phyloP scores from a whole-genome alignment of 192 early-diverging fungal species.

The Rhizoclosmatium sp. region DNA sequence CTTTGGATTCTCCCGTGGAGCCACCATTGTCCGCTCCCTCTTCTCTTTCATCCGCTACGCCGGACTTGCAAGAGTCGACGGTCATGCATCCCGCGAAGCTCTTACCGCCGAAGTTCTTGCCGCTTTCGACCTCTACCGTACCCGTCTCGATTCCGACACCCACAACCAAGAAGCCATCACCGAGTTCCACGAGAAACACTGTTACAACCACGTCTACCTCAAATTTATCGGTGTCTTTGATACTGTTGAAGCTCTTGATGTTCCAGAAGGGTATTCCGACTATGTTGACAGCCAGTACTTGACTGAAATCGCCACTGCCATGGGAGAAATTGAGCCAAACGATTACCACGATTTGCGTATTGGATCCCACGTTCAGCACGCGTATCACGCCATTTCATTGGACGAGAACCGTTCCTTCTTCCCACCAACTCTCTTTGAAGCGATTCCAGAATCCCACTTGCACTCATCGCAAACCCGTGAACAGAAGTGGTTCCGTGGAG shows the following conservation, averaged over 20 bases:
- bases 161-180: background rate
- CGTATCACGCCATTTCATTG: constrained; percentile 35
- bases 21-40: constrained; percentile 38
- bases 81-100: constrained; percentile 1
- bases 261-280: constrained; percentile 7
- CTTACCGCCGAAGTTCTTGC: background rate
- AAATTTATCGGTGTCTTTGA: constrained; percentile 35
- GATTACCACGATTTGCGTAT: constrained; percentile 30
- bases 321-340: constrained; percentile 27
- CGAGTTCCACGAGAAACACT: constrained; percentile 31
- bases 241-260: constrained; percentile 19
- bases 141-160: background rate
- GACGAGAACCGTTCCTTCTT: constrained; percentile 36
- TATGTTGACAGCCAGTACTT: background rate
- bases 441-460: background rate
- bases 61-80: constrained; percentile 11
- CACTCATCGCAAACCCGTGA: background rate
- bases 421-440: constrained; percentile 28
- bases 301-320: background rate
- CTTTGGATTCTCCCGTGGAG: constrained; percentile 32
- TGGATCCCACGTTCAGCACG: constrained; percentile 23
- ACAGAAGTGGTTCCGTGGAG: constrained; percentile 39
- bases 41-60: constrained; percentile 31
- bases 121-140: constrained; percentile 30
- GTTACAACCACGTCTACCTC: constrained; percentile 18